phyloP scores from a whole-genome alignment of 345 rosid genomes.

The Salix arbutifolia region DNA sequence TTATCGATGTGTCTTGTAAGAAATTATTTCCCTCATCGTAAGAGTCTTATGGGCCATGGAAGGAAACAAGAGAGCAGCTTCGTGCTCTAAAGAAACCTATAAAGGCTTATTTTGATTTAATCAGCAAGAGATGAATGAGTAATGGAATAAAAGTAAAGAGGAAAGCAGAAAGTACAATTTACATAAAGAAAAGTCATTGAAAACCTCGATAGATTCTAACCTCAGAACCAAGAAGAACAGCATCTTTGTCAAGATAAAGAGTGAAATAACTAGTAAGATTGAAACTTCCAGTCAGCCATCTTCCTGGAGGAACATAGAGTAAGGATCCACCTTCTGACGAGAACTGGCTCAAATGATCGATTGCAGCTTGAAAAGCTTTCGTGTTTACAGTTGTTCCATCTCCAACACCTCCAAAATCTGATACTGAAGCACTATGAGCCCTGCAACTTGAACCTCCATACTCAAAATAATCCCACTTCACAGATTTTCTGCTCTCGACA shows the following conservation, averaged over 20 bases:
- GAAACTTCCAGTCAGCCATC: slow-evolving; percentile 46
- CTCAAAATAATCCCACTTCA: slow-evolving; percentile 20
- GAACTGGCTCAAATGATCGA: slow-evolving; percentile 31
- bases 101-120: not conserved
- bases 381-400: slow-evolving; percentile 46
- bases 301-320: slow-evolving; percentile 46
- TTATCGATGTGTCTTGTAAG: too few relatives aligned
- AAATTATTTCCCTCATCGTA: not conserved
- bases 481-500: slow-evolving; percentile 31
- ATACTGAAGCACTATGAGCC: slow-evolving; percentile 17
- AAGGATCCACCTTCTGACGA: slow-evolving; percentile 33
- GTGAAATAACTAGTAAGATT: slow-evolving; percentile 46
- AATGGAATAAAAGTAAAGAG: not conserved
- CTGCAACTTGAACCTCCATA: slow-evolving; percentile 22
- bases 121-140: not conserved
- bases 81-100: not conserved
- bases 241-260: slow-evolving; percentile 38
- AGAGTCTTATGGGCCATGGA: not conserved
- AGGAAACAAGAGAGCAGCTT: not conserved
- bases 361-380: slow-evolving; percentile 36
- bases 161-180: not conserved
- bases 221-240: slow-evolving; percentile 46
- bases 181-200: not conserved
- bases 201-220: slow-evolving; percentile 3
- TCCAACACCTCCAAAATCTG: slow-evolving; percentile 32